phyloP scores from a whole-genome alignment of 2,329 filamentous ascomycete species.

The Exserohilum turcica region DNA sequence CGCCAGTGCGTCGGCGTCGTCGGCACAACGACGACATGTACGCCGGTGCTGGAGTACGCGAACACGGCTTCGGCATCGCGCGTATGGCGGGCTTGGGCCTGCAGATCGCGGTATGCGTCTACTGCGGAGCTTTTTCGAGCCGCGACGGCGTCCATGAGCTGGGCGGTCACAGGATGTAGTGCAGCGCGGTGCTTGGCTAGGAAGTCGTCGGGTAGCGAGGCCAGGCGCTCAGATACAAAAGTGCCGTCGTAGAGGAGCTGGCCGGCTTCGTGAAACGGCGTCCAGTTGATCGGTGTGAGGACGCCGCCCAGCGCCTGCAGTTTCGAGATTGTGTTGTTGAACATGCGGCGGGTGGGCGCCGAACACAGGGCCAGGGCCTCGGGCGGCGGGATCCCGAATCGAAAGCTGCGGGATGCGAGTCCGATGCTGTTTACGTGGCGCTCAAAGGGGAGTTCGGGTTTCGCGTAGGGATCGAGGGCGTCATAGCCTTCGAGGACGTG shows the following conservation, averaged over 20 bases:
- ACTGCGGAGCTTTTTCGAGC: constrained; percentile 37
- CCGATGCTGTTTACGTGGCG: constrained; percentile 45
- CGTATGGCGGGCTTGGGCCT: constrained; percentile 40
- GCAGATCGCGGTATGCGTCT: constrained; percentile 41
- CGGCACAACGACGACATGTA: constrained; percentile 56
- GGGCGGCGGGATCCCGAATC: constrained; percentile 56
- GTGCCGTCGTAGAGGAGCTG: constrained; percentile 62
- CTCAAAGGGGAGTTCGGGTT: constrained; percentile 44
- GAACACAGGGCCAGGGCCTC: constrained; percentile 52
- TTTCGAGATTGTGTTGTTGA: constrained; percentile 37
- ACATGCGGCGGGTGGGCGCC: constrained; percentile 46
- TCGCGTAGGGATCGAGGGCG: constrained; percentile 58
- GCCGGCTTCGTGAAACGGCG: constrained; percentile 58
- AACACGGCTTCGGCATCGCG: constrained; percentile 40
- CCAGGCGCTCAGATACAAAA: constrained; percentile 62
- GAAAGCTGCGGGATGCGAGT: constrained; percentile 49
- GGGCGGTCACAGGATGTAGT: constrained; percentile 57
- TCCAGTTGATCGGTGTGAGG: constrained; percentile 41
- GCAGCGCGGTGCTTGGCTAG: constrained; percentile 40
- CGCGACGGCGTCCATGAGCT: constrained; percentile 46
- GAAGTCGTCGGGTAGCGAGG: constrained; percentile 43
- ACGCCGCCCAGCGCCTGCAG: constrained; percentile 37
- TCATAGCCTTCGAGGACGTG: constrained; percentile 56
- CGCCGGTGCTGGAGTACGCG: constrained; percentile 30
- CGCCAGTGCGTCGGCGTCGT: constrained; percentile 58